A percentile compares a stretch with the other conserved stretches of the same genome.
Evolutionary conservation across 257 asterid genomes (phyloP).

Genomic region (Solanum infundibuliforme): DNA sequence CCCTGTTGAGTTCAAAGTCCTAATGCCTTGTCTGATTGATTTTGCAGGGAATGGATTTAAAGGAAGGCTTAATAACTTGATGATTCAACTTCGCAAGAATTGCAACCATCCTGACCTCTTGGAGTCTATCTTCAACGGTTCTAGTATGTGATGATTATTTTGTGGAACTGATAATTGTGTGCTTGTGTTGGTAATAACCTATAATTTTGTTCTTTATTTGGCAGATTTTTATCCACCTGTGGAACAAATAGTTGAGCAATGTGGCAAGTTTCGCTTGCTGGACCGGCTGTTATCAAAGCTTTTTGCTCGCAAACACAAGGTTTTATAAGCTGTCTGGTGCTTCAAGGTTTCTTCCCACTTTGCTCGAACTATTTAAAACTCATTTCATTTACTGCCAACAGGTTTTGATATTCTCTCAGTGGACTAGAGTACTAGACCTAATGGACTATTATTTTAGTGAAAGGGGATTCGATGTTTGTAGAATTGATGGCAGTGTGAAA

Average conservation of each 20-base stretch:
- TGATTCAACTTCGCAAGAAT: slow-evolving; percentile 92
- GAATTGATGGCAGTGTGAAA: slow-evolving; percentile 86
- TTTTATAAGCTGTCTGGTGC: slow-evolving; percentile 6
- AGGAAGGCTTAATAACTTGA: slow-evolving; percentile 75
- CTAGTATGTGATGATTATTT: slow-evolving; percentile 48
- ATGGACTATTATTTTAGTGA: slow-evolving; percentile 93
- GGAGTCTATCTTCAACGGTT: slow-evolving; percentile 74
- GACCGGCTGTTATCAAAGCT: slow-evolving; percentile 65
- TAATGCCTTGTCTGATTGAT: not conserved
- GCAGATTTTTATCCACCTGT: slow-evolving; percentile 73
- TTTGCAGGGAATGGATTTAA: slow-evolving; percentile 56
- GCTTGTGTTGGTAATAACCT: not conserved
- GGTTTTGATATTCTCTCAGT: slow-evolving; percentile 96
- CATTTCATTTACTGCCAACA: slow-evolving; percentile 10
- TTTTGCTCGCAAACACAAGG: slow-evolving; percentile 80
- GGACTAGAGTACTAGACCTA: slow-evolving; percentile 91
- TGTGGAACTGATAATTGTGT: not conserved
- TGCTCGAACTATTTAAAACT: not conserved
- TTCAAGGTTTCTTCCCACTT: not conserved
- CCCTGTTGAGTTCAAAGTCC: not conserved
- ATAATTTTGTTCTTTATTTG: slow-evolving; percentile 1
- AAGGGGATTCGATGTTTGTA: slow-evolving; percentile 68
- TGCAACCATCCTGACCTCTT: slow-evolving; percentile 98
- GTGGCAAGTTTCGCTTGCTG: slow-evolving; percentile 86
- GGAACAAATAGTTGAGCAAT: slow-evolving; percentile 75